These are phyloP conservation scores for Blastobotrys muscicola DNA, from an alignment of 805 yeast species.

Conservation along the genomic window DNA sequence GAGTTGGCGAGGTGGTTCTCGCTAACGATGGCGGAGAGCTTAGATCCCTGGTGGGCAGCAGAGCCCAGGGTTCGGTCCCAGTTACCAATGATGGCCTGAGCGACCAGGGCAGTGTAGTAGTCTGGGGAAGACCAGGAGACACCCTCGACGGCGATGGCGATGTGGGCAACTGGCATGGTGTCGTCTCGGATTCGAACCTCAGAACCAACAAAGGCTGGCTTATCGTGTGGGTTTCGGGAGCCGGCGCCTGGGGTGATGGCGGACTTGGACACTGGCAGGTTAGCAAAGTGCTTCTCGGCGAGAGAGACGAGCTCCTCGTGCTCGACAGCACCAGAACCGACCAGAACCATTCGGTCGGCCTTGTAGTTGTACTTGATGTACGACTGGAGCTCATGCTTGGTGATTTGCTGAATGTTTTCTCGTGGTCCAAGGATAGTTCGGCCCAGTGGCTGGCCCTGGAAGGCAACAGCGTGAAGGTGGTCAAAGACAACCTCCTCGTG, in stretches of 20 bases:
- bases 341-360: slow-evolving; percentile 97
- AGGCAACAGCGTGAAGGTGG: slow-evolving; percentile 88
- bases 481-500: slow-evolving; percentile 97
- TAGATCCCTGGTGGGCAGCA: slow-evolving; percentile 78
- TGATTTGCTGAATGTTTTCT: slow-evolving; percentile 72
- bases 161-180: slow-evolving; percentile 78
- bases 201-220: slow-evolving; percentile 75
- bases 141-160: slow-evolving; percentile 95
- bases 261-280: slow-evolving; percentile 36
- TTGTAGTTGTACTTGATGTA: slow-evolving; percentile 82
- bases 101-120: slow-evolving; percentile 88
- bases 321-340: slow-evolving; percentile 86
- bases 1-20: slow-evolving; percentile 73
- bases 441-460: slow-evolving; percentile 85
- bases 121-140: slow-evolving; percentile 96
- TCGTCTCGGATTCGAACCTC: slow-evolving; percentile 79
- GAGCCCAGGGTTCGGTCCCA: slow-evolving; percentile 93
- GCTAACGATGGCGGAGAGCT: slow-evolving; percentile 59
- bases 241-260: slow-evolving; percentile 63
- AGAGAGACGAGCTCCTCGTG: slow-evolving; percentile 72
- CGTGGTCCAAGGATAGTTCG: slow-evolving; percentile 95
- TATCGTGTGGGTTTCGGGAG: slow-evolving; percentile 49
- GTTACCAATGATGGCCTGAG: slow-evolving; percentile 93
- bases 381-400: slow-evolving; percentile 62
- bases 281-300: slow-evolving; percentile 63